Evolutionary conservation across 306 rosid genomes (phyloP).

Genomic region (Lathyrus tuberosus): DNA sequence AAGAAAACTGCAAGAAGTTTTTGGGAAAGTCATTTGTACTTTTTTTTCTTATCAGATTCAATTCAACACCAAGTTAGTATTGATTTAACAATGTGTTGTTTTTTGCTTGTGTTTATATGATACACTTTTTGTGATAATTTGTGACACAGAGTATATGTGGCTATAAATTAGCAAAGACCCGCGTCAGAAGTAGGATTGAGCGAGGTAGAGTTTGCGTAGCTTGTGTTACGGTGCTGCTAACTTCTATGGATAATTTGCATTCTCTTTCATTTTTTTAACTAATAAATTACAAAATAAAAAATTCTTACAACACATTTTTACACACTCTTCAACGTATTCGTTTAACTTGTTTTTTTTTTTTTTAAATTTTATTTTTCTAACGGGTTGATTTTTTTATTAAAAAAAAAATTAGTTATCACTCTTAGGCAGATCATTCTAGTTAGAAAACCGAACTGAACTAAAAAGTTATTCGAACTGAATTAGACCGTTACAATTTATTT

Average conservation of each 20-base stretch:
- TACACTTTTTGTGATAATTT: background rate
- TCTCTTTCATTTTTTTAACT: background rate
- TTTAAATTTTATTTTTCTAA: too few species aligned
- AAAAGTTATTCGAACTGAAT: too few species aligned
- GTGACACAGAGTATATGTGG: background rate
- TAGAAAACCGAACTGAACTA: too few species aligned
- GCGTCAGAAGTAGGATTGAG: constrained; percentile 20
- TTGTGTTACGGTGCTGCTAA: background rate
- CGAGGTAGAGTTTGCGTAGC: constrained; percentile 23
- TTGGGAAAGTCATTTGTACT: constrained; percentile 51
- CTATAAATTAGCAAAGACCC: constrained; percentile 28
- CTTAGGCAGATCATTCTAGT: too few species aligned
- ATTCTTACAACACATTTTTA: background rate
- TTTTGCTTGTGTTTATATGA: constrained; percentile 11
- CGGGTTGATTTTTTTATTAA: too few species aligned
- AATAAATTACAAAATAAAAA: background rate
- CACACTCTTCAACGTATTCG: too few species aligned
- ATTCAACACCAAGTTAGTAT: background rate
- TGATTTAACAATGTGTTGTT: background rate
- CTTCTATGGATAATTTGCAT: background rate
- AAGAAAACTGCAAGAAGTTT: constrained; percentile 41
- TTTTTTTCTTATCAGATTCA: constrained; percentile 17
- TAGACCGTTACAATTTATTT: too few species aligned
- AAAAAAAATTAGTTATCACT: too few species aligned
- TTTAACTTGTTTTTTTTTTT: too few species aligned